Base-by-base conservation (phyloP, 2,329 filamentous ascomycete species). In the Sporothrix protearum region DNA sequence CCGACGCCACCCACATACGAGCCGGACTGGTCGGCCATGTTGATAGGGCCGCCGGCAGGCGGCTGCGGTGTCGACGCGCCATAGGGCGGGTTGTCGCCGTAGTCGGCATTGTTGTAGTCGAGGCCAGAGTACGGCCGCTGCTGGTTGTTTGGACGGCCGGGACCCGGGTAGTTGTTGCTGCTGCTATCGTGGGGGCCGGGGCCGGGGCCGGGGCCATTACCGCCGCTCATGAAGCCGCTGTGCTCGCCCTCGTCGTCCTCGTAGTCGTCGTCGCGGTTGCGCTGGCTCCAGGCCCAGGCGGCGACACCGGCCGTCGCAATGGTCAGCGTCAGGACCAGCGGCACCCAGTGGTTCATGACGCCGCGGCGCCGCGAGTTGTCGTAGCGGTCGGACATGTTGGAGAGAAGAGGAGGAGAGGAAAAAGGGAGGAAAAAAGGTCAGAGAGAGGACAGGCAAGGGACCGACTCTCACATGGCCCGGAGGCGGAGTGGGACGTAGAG, bases 261-360 rank as follows among this genome's bases (percentile, higher is more conserved):
- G 28, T 89, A 85, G 71, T 89, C 87, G 69, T 93, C 90, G 72
- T 90, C 87, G 75, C 92, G 90, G 77, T 86, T 88, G 77, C 93
- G 91, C 82, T 97, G 94, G 80, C 92, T 96, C 94, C 94, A 97
- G 73, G 94, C 89, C 95, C 95, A 98, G 71, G 93, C 93, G 69
- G 91, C 94, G 64, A 97, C 83, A 45, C 94, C 94, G 71, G 92
- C 90, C 28, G 94, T 93, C 73, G 95, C 95, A 76, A 96, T 89
- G 63, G 93, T 94, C 72, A 97, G 89, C 67, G 94, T 97, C 75
- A 97, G 82, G 75, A 90, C 91, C 71, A 98, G 86, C 74, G 95
- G 95, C 73, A 97, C 88, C 93, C 94, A 97, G 82, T 96, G 95
- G 78, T 90, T 88, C 82, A 92, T 88, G 76, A 88, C 86, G 79